Percentiles rank a stretch among this genome's conserved stretches.
Evolutionary conservation across 306 rosid species (phyloP).

Genomic region (Hippophae tibetana): DNA sequence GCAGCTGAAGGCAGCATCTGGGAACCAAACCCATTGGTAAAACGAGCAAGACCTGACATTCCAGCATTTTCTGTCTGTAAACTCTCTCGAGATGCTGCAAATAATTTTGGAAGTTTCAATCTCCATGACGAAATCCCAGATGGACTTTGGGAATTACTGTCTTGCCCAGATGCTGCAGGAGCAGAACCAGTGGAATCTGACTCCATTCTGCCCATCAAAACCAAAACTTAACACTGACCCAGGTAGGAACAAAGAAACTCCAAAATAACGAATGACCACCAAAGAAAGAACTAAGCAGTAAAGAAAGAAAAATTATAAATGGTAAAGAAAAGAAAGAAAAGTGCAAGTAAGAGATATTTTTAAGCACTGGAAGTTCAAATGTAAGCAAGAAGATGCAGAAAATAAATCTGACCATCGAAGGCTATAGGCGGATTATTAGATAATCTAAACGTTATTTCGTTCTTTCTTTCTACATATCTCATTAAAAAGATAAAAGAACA

Average conservation of each 20-base stretch:
- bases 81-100: slow-evolving; percentile 32
- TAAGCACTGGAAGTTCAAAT: no score
- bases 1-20: slow-evolving; percentile 31
- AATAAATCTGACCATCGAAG: no score
- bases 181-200: slow-evolving; percentile 24
- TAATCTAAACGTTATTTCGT: no score
- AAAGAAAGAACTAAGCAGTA: background rate
- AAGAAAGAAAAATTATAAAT: no score
- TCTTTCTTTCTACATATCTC: no score
- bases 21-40: slow-evolving; percentile 49
- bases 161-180: slow-evolving; percentile 25
- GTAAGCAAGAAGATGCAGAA: no score
- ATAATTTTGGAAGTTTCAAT: slow-evolving; percentile 29
- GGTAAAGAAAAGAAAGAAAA: no score
- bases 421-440: no score
- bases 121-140: slow-evolving; percentile 50
- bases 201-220: slow-evolving; percentile 26
- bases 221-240: slow-evolving; percentile 3
- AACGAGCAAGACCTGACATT: slow-evolving; percentile 43
- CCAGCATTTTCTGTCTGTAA: slow-evolving; percentile 28
- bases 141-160: slow-evolving; percentile 18
- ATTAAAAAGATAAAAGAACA: no score
- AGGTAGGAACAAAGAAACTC: background rate
- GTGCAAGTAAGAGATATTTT: no score
- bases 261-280: background rate